These are phyloP conservation scores for Prunus armeniaca DNA, from an alignment of 306 rosid genomes.

Conservation along the genomic window DNA sequence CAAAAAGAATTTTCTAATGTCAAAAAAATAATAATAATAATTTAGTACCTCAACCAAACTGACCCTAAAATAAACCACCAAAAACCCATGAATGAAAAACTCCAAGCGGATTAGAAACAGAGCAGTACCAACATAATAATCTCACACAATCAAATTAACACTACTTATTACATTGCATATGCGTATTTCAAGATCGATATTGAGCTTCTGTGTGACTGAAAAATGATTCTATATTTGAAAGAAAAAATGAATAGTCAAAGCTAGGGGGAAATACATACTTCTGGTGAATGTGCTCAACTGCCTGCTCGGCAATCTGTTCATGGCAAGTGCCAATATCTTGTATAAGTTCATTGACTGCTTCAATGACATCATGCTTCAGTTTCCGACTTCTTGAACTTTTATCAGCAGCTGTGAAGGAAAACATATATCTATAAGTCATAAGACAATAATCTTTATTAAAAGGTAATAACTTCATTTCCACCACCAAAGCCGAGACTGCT, in stretches of 20 bases:
- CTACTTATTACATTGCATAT: neutral
- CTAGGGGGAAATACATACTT: slow-evolving; percentile 48
- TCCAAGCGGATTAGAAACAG: neutral
- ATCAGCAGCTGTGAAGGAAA: slow-evolving; percentile 68
- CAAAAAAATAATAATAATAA: neutral
- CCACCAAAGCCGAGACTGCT: neutral
- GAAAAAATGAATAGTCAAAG: slow-evolving; percentile 11
- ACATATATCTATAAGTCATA: neutral
- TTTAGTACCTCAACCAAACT: neutral
- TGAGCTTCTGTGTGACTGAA: neutral
- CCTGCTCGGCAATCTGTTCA: slow-evolving; percentile 97
- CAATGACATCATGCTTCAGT: slow-evolving; percentile 97
- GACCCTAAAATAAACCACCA: neutral
- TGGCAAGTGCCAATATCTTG: slow-evolving; percentile 84
- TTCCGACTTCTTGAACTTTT: slow-evolving; percentile 75
- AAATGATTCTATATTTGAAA: neutral
- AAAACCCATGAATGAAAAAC: neutral
- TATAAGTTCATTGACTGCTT: slow-evolving; percentile 95
- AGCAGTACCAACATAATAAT: neutral
- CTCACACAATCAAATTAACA: neutral
- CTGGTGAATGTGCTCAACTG: slow-evolving; percentile 99
- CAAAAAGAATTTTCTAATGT: neutral
- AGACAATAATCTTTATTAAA: neutral
- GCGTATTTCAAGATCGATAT: neutral
- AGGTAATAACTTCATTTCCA: neutral